phyloP scores from a whole-genome alignment of 257 asterid genomes.

The Linderniella brevidens region DNA sequence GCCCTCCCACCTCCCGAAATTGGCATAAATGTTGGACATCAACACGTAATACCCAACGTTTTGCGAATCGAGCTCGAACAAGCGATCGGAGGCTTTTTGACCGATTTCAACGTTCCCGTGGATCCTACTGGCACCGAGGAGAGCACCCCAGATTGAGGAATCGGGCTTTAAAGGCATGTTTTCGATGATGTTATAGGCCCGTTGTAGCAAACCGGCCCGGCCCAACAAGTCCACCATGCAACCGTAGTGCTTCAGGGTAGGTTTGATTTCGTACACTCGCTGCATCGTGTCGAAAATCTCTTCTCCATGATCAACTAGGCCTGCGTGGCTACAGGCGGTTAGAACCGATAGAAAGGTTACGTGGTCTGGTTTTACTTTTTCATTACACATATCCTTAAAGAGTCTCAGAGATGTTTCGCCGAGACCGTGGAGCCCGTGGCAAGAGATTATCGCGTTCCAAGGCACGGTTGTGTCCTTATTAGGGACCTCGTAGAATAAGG shows the following conservation, averaged over 20 bases:
- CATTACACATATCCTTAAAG: constrained; percentile 39
- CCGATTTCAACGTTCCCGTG: constrained; percentile 57
- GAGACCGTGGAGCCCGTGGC: constrained; percentile 68
- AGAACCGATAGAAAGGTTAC: constrained; percentile 35
- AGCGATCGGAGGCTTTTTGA: constrained; percentile 29
- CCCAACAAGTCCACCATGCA: constrained; percentile 72
- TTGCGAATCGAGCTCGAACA: constrained; percentile 33
- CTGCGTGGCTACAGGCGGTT: constrained; percentile 74
- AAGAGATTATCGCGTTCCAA: constrained; percentile 34
- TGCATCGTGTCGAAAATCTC: constrained; percentile 46
- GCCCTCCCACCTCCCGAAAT: constrained; percentile 58
- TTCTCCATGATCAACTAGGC: constrained; percentile 49
- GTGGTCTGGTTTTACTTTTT: constrained; percentile 5
- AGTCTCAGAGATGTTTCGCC: constrained; percentile 41
- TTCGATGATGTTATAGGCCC: constrained; percentile 30
- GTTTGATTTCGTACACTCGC: constrained; percentile 32
- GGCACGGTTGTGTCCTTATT: too few species aligned
- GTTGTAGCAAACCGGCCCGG: constrained; percentile 49
- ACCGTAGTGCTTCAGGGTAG: constrained; percentile 47
- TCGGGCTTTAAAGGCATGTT: constrained; percentile 50
- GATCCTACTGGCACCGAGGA: constrained; percentile 59
- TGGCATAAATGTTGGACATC: constrained; percentile 75
- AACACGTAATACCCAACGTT: constrained; percentile 65
- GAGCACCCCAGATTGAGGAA: constrained; percentile 61
- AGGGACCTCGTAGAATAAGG: too few species aligned